phyloP scores from a whole-genome alignment of 495 filamentous ascomycete genomes.

The Penicillium bovifimosum region DNA sequence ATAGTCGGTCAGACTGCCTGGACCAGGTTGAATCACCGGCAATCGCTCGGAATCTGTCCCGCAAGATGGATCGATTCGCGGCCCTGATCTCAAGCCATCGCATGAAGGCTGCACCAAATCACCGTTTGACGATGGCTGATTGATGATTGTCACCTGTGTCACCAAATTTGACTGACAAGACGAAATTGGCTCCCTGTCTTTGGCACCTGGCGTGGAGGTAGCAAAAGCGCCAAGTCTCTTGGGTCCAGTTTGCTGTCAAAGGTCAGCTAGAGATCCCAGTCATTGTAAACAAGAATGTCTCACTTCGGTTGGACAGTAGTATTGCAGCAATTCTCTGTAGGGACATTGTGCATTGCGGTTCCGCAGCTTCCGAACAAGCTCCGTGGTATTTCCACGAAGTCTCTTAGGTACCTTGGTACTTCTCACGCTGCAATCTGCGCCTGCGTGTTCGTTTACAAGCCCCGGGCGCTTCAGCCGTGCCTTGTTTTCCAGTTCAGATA shows the following conservation, averaged over 20 bases:
- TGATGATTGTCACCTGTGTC: slow-evolving; percentile 24
- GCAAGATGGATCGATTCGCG: background rate
- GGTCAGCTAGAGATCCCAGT: slow-evolving; percentile 4
- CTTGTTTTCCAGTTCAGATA: slow-evolving; percentile 34
- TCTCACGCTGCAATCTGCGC: slow-evolving; percentile 6
- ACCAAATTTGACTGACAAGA: slow-evolving; percentile 23
- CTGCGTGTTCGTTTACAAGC: background rate
- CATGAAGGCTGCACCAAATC: background rate
- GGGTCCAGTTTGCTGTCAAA: slow-evolving; percentile 26
- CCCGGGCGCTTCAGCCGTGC: background rate
- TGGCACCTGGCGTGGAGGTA: slow-evolving; percentile 4
- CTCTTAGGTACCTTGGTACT: slow-evolving; percentile 62
- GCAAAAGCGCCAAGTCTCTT: slow-evolving; percentile 21
- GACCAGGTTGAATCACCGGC: slow-evolving; percentile 3
- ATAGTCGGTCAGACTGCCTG: slow-evolving; percentile 55
- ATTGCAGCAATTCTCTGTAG: slow-evolving; percentile 66
- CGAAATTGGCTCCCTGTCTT: slow-evolving; percentile 4
- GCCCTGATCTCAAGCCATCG: background rate
- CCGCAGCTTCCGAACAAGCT: slow-evolving; percentile 64
- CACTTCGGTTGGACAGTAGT: slow-evolving; percentile 70
- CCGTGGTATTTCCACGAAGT: slow-evolving; percentile 54
- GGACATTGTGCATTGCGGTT: slow-evolving; percentile 66
- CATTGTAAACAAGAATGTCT: slow-evolving; percentile 10
- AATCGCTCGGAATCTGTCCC: background rate
- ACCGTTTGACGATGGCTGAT: background rate